Conservation (phyloP, 495 filamentous ascomycete genomes). For the Aspergillus funiculosus region DNA sequence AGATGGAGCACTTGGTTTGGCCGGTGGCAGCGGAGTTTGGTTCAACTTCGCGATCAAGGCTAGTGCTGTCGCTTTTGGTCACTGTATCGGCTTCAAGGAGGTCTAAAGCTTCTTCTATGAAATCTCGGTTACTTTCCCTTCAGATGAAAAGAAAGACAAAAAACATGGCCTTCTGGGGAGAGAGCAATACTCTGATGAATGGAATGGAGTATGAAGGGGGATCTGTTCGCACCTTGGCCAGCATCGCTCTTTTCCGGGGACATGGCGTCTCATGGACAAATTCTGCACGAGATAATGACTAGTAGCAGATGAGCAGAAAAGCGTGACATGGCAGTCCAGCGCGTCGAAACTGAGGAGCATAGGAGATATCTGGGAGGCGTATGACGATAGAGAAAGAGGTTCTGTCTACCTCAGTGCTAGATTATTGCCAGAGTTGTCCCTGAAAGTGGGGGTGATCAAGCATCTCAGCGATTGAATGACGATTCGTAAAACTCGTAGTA, state of each 20-base stretch:
- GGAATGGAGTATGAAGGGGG: neutral
- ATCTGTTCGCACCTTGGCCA: constrained; percentile 19
- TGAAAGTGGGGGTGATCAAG: constrained; percentile 12
- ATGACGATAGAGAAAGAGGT: constrained; percentile 20
- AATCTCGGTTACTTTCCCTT: neutral
- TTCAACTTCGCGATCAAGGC: constrained; percentile 22
- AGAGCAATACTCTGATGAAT: neutral
- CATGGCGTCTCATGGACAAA: constrained; percentile 29
- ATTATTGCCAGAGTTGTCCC: neutral
- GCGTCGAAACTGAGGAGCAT: neutral
- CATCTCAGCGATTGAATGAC: neutral
- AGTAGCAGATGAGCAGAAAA: constrained; percentile 4
- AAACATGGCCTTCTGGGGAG: too few relatives aligned
- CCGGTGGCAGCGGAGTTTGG: constrained; percentile 13
- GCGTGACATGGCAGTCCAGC: constrained; percentile 19
- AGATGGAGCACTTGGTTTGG: constrained; percentile 44
- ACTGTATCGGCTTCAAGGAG: constrained; percentile 15
- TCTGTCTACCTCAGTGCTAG: too few relatives aligned
- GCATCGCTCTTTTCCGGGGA: constrained; percentile 29
- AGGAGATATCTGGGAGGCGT: neutral
- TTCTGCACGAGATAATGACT: constrained; percentile 12
- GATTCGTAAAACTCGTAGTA: too few relatives aligned
- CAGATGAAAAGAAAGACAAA: neutral
- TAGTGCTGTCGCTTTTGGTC: constrained; percentile 13
- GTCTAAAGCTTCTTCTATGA: constrained; percentile 12